Evolutionary conservation across 2,329 filamentous ascomycete species (phyloP).

Genomic region (Aspergillus amoenus): DNA sequence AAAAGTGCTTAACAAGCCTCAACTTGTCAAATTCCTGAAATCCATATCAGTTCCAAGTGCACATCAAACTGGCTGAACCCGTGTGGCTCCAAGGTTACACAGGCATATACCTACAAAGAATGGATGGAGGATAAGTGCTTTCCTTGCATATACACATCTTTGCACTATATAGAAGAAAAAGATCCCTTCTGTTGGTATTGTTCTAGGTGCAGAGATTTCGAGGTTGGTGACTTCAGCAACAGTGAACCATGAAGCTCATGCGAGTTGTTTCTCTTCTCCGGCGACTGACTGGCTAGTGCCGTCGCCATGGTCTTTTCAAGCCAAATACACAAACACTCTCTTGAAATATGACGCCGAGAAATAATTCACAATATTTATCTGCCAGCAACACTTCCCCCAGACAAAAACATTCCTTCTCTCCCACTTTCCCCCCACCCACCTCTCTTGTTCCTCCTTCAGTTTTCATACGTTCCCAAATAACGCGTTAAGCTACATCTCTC

Average conservation of each 20-base stretch:
- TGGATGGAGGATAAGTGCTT: background rate
- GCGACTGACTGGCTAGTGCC: background rate
- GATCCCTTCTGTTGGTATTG: background rate
- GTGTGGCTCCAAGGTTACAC: background rate
- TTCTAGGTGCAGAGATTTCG: background rate
- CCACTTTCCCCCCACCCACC: background rate
- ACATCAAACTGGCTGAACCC: background rate
- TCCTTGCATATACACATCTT: background rate
- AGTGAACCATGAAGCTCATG: background rate
- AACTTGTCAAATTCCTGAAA: background rate
- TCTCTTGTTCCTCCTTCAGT: background rate
- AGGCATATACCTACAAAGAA: background rate
- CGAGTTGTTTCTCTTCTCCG: background rate
- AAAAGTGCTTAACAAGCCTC: background rate
- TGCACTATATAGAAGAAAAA: background rate
- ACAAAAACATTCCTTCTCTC: background rate
- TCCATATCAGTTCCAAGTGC: background rate
- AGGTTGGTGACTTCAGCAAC: background rate
- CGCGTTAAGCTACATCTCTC: background rate
- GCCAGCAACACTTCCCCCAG: background rate
- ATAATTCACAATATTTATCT: background rate
- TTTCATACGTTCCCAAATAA: background rate
- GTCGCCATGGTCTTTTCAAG: too few species aligned
- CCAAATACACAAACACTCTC: conserved; percentile 8
- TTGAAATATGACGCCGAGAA: background rate